These are phyloP conservation scores for Saccharomycopsis hybrid DNA, from an alignment of 1,139 yeast species.

Conservation along the genomic window DNA sequence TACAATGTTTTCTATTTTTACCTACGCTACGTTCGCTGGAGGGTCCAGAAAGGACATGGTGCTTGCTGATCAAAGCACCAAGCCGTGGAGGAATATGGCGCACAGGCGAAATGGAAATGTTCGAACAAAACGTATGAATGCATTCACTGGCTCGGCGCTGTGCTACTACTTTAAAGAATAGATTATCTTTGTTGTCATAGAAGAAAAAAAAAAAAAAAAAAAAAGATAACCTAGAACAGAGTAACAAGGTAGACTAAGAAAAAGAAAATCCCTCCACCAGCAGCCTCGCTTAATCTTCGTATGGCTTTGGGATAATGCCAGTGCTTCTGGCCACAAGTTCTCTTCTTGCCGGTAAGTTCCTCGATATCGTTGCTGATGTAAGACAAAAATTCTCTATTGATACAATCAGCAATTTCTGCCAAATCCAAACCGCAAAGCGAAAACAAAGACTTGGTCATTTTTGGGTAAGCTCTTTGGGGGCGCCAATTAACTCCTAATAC, in stretches of 20 bases:
- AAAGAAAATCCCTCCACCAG: not conserved
- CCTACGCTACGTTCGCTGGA: too few relatives aligned
- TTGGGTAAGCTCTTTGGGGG: constrained; percentile 9
- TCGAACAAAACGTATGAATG: too few relatives aligned
- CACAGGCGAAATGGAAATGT: too few relatives aligned
- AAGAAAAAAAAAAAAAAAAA: not conserved
- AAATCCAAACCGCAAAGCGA: not conserved
- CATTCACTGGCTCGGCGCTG: too few relatives aligned
- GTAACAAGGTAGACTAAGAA: too few relatives aligned
- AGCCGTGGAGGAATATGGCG: too few relatives aligned
- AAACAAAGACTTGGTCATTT: not conserved
- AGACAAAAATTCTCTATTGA: not conserved
- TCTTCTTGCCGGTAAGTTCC: not conserved
- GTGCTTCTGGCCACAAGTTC: not conserved
- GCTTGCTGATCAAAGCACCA: too few relatives aligned
- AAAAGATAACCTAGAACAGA: too few relatives aligned
- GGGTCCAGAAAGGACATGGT: too few relatives aligned
- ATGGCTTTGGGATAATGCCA: constrained; percentile 15
- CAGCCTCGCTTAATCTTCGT: not conserved
- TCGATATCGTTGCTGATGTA: not conserved
- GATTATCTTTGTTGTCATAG: too few relatives aligned
- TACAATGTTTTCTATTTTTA: too few relatives aligned
- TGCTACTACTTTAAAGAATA: too few relatives aligned
- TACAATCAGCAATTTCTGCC: not conserved
- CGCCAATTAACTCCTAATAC: constrained; percentile 14